Conservation (phyloP, 768 basidiomycete genomes). For the Lactarius indigo region DNA sequence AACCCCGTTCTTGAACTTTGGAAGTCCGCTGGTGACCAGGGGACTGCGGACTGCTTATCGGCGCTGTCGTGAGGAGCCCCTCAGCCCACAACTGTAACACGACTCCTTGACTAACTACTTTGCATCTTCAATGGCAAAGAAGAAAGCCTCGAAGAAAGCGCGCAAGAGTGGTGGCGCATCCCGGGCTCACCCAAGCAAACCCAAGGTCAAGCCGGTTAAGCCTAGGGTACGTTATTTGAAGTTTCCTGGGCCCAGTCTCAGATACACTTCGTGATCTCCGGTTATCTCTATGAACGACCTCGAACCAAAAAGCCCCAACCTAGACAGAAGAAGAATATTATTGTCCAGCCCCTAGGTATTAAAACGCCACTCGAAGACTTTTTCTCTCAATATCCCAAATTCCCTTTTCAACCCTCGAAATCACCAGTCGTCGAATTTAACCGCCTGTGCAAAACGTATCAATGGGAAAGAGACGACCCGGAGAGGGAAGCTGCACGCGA, state of each 20-base stretch:
- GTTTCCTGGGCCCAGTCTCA: not conserved
- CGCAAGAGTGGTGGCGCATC: not conserved
- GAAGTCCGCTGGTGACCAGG: no score
- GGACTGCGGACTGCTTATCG: no score
- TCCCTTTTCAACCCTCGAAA: conserved; percentile 2
- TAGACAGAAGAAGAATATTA: not conserved
- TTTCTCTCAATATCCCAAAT: conserved; percentile 24
- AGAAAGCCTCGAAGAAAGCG: not conserved
- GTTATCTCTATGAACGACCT: not conserved
- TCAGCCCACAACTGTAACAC: not conserved
- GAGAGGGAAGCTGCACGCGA: not conserved
- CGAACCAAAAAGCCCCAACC: not conserved
- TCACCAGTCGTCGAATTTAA: conserved; percentile 18
- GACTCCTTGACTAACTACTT: not conserved
- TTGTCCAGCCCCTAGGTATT: not conserved
- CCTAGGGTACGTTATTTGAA: not conserved
- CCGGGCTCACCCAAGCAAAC: not conserved
- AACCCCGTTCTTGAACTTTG: no score
- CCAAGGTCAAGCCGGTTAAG: not conserved
- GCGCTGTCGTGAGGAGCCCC: no score
- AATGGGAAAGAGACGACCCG: not conserved
- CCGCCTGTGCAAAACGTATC: conserved; percentile 2
- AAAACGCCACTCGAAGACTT: conserved; percentile 15
- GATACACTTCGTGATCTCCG: no score
- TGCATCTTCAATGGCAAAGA: not conserved